Conservation (phyloP, 140 eudicot genomes). For the Cichorium intybus region DNA sequence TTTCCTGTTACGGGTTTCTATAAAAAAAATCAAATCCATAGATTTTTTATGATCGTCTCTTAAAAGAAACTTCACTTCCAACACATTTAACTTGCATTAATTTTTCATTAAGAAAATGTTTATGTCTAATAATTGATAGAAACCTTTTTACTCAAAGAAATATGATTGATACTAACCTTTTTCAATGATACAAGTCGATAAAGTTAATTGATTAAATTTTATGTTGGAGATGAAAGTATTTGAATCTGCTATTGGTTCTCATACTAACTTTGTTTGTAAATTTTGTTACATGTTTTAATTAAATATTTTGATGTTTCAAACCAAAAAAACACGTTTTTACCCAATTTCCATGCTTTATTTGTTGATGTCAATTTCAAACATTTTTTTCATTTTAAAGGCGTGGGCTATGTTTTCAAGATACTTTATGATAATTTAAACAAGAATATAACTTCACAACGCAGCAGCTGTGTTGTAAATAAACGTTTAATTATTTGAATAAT, state of each 20-base stretch:
- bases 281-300: background rate
- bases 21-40: too few relatives aligned
- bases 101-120: too few relatives aligned
- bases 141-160: background rate
- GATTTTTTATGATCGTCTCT: too few relatives aligned
- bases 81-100: background rate
- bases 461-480: background rate
- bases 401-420: background rate
- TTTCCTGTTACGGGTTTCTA: too few relatives aligned
- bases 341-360: background rate
- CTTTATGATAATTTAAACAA: background rate
- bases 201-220: too few relatives aligned
- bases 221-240: too few relatives aligned
- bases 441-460: background rate
- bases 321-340: background rate
- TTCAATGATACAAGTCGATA: too few relatives aligned
- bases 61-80: too few relatives aligned
- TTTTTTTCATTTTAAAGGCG: slow-evolving; percentile 2
- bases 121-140: background rate
- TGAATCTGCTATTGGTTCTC: background rate
- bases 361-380: background rate
- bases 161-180: background rate
- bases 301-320: background rate
- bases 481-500: background rate
- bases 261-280: background rate